Evolutionary conservation across 768 basidiomycete genomes (phyloP).

Genomic region (Boletellus ananiceps): DNA sequence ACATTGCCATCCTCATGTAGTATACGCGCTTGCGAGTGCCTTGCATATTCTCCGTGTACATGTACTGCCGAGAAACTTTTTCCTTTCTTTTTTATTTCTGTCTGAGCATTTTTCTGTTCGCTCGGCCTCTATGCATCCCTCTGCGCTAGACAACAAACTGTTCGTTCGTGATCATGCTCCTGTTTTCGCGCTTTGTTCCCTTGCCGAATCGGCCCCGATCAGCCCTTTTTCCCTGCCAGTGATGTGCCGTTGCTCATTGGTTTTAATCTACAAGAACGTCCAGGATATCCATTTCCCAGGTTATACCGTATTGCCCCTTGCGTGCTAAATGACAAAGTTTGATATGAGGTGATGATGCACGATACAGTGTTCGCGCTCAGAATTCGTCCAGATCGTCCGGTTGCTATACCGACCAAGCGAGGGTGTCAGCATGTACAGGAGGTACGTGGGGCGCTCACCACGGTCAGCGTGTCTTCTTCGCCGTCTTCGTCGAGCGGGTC

Average conservation of each 20-base stretch:
- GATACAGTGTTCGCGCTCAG: not conserved
- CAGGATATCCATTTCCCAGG: no score
- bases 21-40: constrained; percentile 16
- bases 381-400: not conserved
- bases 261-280: no score
- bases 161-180: constrained; percentile 8
- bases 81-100: not conserved
- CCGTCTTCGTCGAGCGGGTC: constrained; percentile 25
- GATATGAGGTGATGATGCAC: no score
- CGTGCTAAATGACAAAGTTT: no score
- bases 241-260: no score
- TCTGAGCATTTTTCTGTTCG: not conserved
- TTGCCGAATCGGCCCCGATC: no score
- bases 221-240: no score
- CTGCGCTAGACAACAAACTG: constrained; percentile 4
- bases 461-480: constrained; percentile 11
- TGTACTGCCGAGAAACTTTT: constrained; percentile 17
- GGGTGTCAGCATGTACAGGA: not conserved
- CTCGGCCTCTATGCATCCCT: constrained; percentile 22
- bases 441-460: constrained; percentile 6
- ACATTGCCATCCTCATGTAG: constrained; percentile 18
- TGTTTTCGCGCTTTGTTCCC: constrained; percentile 3
- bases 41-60: constrained; percentile 29
- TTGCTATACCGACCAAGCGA: not conserved
- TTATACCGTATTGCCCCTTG: no score